Evolutionary conservation across 495 filamentous ascomycete genomes (phyloP).

Genomic region (Clavariopsis aquatica): DNA sequence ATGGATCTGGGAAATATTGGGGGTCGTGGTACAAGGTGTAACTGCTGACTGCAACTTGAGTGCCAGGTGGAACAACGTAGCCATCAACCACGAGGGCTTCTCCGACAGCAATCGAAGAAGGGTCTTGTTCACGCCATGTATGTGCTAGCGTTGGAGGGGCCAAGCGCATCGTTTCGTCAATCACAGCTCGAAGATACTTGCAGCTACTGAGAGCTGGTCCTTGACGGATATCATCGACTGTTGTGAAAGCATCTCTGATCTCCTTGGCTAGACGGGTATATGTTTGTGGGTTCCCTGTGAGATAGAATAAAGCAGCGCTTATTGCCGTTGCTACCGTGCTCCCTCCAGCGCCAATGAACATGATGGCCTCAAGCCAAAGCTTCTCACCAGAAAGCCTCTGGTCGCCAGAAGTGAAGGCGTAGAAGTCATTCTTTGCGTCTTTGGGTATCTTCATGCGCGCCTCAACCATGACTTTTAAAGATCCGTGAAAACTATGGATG

Average conservation of each 20-base stretch:
- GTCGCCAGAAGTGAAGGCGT: neutral
- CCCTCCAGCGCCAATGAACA: slow-evolving; percentile 8
- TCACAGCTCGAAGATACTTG: slow-evolving; percentile 16
- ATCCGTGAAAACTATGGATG: neutral
- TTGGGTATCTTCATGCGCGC: neutral
- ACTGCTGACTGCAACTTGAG: slow-evolving; percentile 2
- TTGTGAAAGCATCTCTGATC: slow-evolving; percentile 4
- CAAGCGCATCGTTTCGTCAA: slow-evolving; percentile 26
- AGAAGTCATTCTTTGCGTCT: slow-evolving; percentile 15
- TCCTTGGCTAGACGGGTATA: slow-evolving; percentile 2
- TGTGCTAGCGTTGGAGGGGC: neutral
- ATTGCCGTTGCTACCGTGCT: slow-evolving; percentile 11
- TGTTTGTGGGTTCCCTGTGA: neutral
- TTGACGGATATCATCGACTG: neutral
- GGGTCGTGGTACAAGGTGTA: slow-evolving; percentile 16
- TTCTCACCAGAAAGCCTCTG: neutral
- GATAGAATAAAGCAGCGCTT: slow-evolving; percentile 17
- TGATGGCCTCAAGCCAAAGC: slow-evolving; percentile 3
- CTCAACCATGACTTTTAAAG: neutral
- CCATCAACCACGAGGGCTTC: slow-evolving; percentile 47
- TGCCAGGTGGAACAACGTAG: slow-evolving; percentile 9
- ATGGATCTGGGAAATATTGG: slow-evolving; percentile 28
- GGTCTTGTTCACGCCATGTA: neutral
- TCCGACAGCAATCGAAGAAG: neutral
- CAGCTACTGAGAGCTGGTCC: slow-evolving; percentile 4